Conservation (phyloP, 2,329 filamentous ascomycete species). For the Monosporascus sp. region DNA sequence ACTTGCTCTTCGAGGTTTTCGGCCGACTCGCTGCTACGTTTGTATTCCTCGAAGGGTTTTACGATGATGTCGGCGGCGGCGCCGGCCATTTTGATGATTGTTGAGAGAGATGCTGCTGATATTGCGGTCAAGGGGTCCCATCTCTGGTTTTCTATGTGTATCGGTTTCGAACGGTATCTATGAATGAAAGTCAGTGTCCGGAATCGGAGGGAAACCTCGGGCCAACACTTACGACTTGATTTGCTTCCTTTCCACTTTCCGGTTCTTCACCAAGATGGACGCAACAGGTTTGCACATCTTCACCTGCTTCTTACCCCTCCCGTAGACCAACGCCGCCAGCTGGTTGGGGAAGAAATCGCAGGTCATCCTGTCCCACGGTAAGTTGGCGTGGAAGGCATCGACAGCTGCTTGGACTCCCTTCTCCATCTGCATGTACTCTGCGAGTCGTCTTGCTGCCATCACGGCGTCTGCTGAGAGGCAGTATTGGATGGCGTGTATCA, state of each 20-base stretch:
- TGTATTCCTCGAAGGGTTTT: conserved; percentile 1
- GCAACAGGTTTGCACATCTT: conserved; percentile 1
- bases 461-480: conserved; percentile 26
- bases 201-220: no score
- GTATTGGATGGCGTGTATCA: conserved; percentile 29
- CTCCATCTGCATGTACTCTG: conserved; percentile 29
- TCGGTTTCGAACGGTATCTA: not conserved
- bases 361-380: no score
- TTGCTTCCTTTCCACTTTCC: conserved; percentile 1
- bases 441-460: conserved; percentile 26
- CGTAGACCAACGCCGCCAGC: no score
- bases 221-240: no score
- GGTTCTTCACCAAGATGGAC: conserved; percentile 1
- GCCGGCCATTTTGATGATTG: conserved; percentile 5
- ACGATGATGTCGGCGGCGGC: no score
- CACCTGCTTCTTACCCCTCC: no score
- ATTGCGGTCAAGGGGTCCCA: conserved; percentile 17
- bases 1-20: conserved; percentile 4
- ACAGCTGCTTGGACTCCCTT: conserved; percentile 32
- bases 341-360: no score
- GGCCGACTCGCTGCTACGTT: conserved; percentile 3
- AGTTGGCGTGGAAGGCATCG: conserved; percentile 29
- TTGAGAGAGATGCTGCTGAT: conserved; percentile 9
- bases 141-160: conserved; percentile 1
- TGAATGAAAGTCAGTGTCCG: not conserved